phyloP scores from a whole-genome alignment of 345 rosid species.

The Citrus mangshanensis region DNA sequence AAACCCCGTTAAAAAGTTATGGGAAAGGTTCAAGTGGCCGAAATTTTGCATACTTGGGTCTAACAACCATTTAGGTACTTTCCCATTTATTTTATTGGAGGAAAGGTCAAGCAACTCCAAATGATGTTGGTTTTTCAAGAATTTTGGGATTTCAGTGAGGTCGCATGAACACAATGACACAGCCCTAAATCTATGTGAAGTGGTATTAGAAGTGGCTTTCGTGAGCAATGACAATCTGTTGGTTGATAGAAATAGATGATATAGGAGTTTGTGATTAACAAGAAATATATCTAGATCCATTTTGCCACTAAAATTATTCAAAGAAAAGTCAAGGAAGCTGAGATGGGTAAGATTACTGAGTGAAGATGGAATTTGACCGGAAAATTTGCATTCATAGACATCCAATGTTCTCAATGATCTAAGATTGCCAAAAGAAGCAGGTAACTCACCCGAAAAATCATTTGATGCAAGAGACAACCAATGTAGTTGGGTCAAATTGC shows the following conservation, averaged over 20 bases:
- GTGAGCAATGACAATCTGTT: not conserved
- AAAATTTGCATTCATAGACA: not conserved
- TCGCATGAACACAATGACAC: too few relatives aligned
- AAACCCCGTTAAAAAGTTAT: too few relatives aligned
- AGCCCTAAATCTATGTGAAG: not conserved
- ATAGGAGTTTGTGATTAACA: not conserved
- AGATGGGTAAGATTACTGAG: too few relatives aligned
- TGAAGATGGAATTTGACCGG: not conserved
- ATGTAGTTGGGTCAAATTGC: not conserved
- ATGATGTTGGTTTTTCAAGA: too few relatives aligned
- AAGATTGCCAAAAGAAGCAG: constrained; percentile 5
- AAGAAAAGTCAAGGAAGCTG: too few relatives aligned
- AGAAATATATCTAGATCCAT: not conserved
- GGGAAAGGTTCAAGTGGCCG: too few relatives aligned
- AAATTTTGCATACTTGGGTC: too few relatives aligned
- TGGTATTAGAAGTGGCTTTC: not conserved
- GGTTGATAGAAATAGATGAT: not conserved
- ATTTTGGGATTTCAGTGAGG: too few relatives aligned
- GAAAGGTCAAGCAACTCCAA: too few relatives aligned
- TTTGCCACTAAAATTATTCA: not conserved
- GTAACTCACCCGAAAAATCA: constrained; percentile 2
- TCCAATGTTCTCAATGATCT: not conserved
- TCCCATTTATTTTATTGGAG: too few relatives aligned
- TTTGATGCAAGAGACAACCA: not conserved
- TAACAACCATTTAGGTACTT: too few relatives aligned